Base-by-base conservation (phyloP, 176 grass and related monocot species). In the Chloris gayana region DNA sequence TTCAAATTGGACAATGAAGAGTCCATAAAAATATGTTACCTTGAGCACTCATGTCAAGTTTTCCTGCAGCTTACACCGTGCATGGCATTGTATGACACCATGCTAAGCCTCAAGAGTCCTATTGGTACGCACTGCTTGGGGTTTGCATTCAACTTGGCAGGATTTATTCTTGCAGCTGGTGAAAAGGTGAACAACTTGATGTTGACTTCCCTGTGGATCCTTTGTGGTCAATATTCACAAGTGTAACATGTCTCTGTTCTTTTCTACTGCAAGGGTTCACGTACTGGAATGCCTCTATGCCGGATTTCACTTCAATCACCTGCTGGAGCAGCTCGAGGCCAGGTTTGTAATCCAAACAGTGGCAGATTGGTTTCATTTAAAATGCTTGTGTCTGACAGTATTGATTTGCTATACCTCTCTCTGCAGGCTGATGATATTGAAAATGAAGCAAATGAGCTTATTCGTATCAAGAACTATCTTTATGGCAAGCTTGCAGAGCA, bases 131-230 rank as follows among this genome's bases (percentile, higher is more conserved):
- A 91, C 12, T 98, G 96, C 80, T 75, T 98, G 67, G 96, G 96
- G 19, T 91, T 87, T 89, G 96, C 96, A 81, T 95, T 84, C 87
- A 88, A 98, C 82, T 63, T 98, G 63, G 84, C 96, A 76, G 92
- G 84, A 76, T 98, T 95, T 83, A 85, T 98, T 89, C 90, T 98
- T 76, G 92, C 96, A 65, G 96, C 96, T 69, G 96, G 96, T 74
- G 89, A 95, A 44, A 98, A 95, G 92, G 95, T 95, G 77, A 64
- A 11, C 38, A 62, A 33, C 21, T 81, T 49, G 65, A 59, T 44
- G 53, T 35, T 19, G 4, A 67, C 53, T 75, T 37, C n/a, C 11
- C 75, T 83, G 70, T 14, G 38, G 34, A 47, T 25, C 32, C 49
- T 66, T 6, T 72, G 11, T 83, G 31, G 2, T 45, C 10, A 50